A percentile compares a stretch with the other conserved stretches of the same genome.
phyloP scores from a whole-genome alignment of 306 rosid species.

The Erythrophleum fordii region DNA sequence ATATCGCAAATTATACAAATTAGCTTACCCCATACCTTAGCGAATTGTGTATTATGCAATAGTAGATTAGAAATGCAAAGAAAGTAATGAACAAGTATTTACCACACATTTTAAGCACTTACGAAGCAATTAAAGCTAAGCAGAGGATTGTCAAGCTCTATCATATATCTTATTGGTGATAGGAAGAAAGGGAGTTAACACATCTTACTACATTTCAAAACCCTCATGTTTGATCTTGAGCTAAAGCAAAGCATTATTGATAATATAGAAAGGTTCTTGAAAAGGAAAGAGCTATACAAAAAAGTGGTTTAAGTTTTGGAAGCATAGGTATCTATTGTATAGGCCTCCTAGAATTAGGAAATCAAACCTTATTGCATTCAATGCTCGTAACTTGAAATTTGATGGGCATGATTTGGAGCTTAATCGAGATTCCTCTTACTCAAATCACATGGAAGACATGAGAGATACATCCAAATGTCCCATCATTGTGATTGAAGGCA shows the following conservation, averaged over 20 bases:
- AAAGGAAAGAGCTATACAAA: constrained; percentile 47
- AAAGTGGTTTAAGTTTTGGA: constrained; percentile 57
- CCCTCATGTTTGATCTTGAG: constrained; percentile 47
- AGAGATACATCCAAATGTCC: constrained; percentile 39
- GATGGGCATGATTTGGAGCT: constrained; percentile 57
- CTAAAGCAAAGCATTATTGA: constrained; percentile 31
- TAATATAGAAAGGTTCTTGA: constrained; percentile 47
- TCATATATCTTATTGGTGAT: background rate
- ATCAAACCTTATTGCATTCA: constrained; percentile 50
- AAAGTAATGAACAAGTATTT: constrained; percentile 29
- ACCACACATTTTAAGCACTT: constrained; percentile 10
- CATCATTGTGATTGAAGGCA: constrained; percentile 48
- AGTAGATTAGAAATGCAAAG: too few species aligned
- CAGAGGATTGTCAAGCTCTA: constrained; percentile 27
- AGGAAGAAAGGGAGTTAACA: constrained; percentile 30
- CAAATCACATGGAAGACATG: constrained; percentile 35
- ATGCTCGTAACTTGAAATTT: constrained; percentile 47
- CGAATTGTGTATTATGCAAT: too few species aligned
- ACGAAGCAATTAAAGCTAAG: too few species aligned
- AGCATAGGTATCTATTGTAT: constrained; percentile 49
- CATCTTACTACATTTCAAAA: constrained; percentile 49
- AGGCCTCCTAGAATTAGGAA: constrained; percentile 59
- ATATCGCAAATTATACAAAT: too few species aligned
- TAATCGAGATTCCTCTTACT: constrained; percentile 26
- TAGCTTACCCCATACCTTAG: too few species aligned